These are phyloP conservation scores for Fusarium tanahbumbuense DNA, from an alignment of 2,329 filamentous ascomycete species.

Conservation along the genomic window DNA sequence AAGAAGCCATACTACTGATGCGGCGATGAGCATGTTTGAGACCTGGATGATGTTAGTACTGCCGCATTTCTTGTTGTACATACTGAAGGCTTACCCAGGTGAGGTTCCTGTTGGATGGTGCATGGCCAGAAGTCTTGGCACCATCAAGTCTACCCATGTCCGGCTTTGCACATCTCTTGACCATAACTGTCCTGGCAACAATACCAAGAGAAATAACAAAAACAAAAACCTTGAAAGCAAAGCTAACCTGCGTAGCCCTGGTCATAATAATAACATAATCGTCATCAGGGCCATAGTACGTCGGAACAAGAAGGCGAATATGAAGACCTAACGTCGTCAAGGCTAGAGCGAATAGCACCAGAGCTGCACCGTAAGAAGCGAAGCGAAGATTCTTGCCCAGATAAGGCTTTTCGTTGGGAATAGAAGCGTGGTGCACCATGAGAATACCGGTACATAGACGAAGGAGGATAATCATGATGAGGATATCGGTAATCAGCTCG, in stretches of 20 bases:
- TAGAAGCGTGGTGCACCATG: constrained; percentile 16
- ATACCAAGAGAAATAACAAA: constrained; percentile 31
- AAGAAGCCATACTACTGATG: constrained; percentile 44
- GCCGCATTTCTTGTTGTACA: rapidly evolving
- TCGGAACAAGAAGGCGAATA: constrained; percentile 7
- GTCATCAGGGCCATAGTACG: not conserved
- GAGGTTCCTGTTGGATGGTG: constrained; percentile 21
- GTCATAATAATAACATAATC: not conserved
- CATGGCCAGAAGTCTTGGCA: not conserved
- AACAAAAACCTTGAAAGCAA: constrained; percentile 30
- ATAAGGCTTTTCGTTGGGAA: not conserved
- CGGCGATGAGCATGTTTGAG: constrained; percentile 40
- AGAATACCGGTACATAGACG: constrained; percentile 38
- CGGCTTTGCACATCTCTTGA: constrained; percentile 31
- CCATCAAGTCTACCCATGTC: not conserved
- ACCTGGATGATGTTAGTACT: constrained; percentile 22
- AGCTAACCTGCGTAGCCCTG: constrained; percentile 13
- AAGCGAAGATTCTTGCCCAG: constrained; percentile 31
- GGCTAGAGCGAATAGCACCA: constrained; percentile 29
- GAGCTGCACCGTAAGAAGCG: constrained; percentile 24
- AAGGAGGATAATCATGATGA: constrained; percentile 44
- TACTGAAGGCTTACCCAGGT: not conserved
- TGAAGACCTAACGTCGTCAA: constrained; percentile 35
- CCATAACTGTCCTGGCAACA: constrained; percentile 27
- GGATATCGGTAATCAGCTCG: constrained; percentile 28